Base-by-base conservation (phyloP, 2,329 filamentous ascomycete species). In the Arthrobotrys megalospora region DNA sequence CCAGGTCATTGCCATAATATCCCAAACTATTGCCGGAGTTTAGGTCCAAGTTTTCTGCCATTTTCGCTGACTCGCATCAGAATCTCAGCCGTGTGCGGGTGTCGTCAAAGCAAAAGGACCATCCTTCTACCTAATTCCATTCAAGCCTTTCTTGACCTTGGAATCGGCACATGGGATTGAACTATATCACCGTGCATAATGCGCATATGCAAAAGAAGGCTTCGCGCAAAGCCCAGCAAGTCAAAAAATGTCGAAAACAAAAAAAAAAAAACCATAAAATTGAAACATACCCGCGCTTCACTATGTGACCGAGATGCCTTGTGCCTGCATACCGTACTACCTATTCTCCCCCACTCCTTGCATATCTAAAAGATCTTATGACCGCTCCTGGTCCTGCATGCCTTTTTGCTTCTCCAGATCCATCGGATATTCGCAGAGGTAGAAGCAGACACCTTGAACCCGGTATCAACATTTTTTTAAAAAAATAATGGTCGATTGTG, bases 1-100 rank as follows among this genome's bases (percentile, higher is more conserved):
- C 19, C 36, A 28, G 36, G 36, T 60, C 55, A 60, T 21, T 43
- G n/a, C 7, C 52, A 21, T 58, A 58, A 58, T 38, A 58, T 12
- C 36, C n/a, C 16, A 19, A 60, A 43, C 10, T 60, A 60, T 60
- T 28, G n/a, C 55, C 55, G 55, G 55, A 60, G 55, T 60, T 60
- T 60, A 60, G 55, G n/a, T n/a, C 16, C 41, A 45, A 45, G 45
- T 24, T 48, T 8, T 41, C 16, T 55, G 36, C 8, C n/a, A n/a
- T 10, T 58, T 16, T 24, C 16, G 41, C 32, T 58, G 53, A 58
- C 53, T 58, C 53, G 53, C 53, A 58, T 58, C 24, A 58, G 11
- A 60, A 11, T 21, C 34, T 28, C 36, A 41, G 55, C 55, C 55
- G 55, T 60, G 53, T n/a, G 32, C 16, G 52, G 34, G 52, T 41